Evolutionary conservation across 108 stramenopile genomes (phyloP).

Genomic region (Asterionellopsis glacialis): DNA sequence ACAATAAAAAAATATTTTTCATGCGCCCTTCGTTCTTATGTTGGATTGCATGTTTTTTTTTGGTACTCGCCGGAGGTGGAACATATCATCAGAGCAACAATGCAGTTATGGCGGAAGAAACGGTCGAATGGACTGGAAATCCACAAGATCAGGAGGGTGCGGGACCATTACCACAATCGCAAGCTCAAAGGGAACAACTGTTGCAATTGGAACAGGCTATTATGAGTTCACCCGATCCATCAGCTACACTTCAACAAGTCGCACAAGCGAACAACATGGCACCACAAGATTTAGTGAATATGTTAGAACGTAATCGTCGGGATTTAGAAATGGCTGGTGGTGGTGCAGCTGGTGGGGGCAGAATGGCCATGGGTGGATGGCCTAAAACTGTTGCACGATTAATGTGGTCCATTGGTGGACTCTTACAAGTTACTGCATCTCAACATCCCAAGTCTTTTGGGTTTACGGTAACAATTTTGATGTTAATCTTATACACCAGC

Average conservation of each 20-base stretch:
- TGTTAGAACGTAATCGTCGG: conserved; percentile 57
- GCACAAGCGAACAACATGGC: conserved; percentile 62
- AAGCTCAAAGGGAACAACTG: conserved; percentile 57
- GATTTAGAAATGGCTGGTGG: conserved; percentile 47
- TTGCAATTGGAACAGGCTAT: conserved; percentile 64
- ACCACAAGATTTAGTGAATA: conserved; percentile 44
- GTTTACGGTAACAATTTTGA: conserved; percentile 14
- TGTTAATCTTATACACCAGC: conserved; percentile 26
- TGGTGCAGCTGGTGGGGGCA: not conserved
- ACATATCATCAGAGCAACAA: too few species aligned
- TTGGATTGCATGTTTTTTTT: too few species aligned
- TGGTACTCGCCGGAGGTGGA: too few species aligned
- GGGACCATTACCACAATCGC: conserved; percentile 53
- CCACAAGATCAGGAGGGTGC: conserved; percentile 21
- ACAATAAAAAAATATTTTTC: too few species aligned
- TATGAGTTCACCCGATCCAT: conserved; percentile 56
- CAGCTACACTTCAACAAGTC: conserved; percentile 51
- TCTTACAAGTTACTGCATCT: conserved; percentile 32
- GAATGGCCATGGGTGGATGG: conserved; percentile 6
- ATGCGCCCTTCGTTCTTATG: too few species aligned
- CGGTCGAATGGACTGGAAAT: not conserved
- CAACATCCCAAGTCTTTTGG: conserved; percentile 50
- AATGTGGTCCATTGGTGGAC: conserved; percentile 23
- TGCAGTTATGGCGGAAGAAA: too few species aligned
- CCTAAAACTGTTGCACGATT: conserved; percentile 39